Evolutionary conservation across 139 green algal genomes (phyloP), one percentile per base, ranked within the genome.

Genomic region (Eudorina sp.): DNA sequence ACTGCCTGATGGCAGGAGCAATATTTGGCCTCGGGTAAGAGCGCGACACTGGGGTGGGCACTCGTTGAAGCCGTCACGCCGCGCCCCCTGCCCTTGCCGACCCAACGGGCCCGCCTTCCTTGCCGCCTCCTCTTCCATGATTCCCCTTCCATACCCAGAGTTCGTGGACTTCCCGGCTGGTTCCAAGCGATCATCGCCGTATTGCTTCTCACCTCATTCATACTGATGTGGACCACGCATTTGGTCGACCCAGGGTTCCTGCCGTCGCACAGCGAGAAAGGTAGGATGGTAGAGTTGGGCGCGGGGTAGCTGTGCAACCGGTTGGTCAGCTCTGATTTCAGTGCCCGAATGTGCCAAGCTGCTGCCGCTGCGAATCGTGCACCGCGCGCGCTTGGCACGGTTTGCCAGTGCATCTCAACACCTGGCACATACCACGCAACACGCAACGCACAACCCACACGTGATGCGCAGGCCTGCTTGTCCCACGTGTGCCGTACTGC

Each of bases 161-260:
- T 90, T 21, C 75, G 86, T 16, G 48, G 34, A 3, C 77, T 90
- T 27, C 86, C 86, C 43, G 46, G 3, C 34, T 90, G 77, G 76
- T 90, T 87, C 77, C 86, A 90, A 18, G 34, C 55, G 27, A 18
- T 76, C 27, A 55, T 55, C 19, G 84, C 25, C 3, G 21, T 77
- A 13, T 25, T 87, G 11, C 46, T 85, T 13, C 66, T 29, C 14
- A 48, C 66, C 23, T 84, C 78, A 1, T 7, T 77, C 11, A 38
- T 27, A 0, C 27, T 88, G 23, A 36, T 90, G 48, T 90, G 86
- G 86, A 4, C 40, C 3, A 90, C 86, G 5, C 77, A 90, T 66
- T 36, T 81, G 13, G 41, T 38, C 14, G 86, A 90, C 64, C 86
- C 86, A 5, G 86, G 86, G n/a, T 69, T 80, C 25, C 23, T 90